These are phyloP conservation scores for Petunia secreta DNA, from an alignment of 257 asterid species.

Conservation along the genomic window DNA sequence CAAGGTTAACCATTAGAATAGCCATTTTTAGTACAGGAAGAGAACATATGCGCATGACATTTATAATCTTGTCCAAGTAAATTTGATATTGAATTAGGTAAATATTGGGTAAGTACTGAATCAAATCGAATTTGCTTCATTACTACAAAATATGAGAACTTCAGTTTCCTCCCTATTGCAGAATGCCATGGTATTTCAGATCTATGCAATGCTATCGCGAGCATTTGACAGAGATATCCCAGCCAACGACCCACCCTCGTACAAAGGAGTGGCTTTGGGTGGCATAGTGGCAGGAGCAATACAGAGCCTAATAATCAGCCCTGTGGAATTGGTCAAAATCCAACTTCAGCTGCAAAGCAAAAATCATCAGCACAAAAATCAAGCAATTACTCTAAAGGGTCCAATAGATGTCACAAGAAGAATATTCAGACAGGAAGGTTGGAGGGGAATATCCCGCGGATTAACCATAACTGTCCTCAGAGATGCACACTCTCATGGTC, in stretches of 20 bases:
- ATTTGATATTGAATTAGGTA: background rate
- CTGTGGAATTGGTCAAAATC: slow-evolving; percentile 79
- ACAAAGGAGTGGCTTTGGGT: slow-evolving; percentile 57
- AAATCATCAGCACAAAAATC: slow-evolving; percentile 19
- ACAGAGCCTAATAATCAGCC: slow-evolving; percentile 71
- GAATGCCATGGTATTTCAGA: slow-evolving; percentile 83
- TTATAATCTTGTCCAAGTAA: background rate
- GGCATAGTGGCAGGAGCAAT: slow-evolving; percentile 71
- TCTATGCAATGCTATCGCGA: slow-evolving; percentile 60
- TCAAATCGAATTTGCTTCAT: background rate
- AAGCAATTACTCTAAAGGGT: slow-evolving; percentile 42
- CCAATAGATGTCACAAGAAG: slow-evolving; percentile 51
- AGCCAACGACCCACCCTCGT: slow-evolving; percentile 59
- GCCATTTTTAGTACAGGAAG: too few relatives aligned
- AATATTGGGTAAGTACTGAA: background rate
- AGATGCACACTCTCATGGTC: slow-evolving; percentile 75
- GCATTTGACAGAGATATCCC: slow-evolving; percentile 40
- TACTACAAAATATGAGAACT: background rate
- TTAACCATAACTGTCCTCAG: slow-evolving; percentile 62
- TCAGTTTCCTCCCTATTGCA: slow-evolving; percentile 37
- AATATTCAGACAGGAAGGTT: slow-evolving; percentile 53
- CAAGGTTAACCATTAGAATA: background rate
- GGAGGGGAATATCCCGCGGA: slow-evolving; percentile 68
- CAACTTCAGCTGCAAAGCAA: slow-evolving; percentile 62
- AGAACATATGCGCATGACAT: background rate